Base-by-base conservation (phyloP, 345 rosid species). In the Conringia planisiliqua region DNA sequence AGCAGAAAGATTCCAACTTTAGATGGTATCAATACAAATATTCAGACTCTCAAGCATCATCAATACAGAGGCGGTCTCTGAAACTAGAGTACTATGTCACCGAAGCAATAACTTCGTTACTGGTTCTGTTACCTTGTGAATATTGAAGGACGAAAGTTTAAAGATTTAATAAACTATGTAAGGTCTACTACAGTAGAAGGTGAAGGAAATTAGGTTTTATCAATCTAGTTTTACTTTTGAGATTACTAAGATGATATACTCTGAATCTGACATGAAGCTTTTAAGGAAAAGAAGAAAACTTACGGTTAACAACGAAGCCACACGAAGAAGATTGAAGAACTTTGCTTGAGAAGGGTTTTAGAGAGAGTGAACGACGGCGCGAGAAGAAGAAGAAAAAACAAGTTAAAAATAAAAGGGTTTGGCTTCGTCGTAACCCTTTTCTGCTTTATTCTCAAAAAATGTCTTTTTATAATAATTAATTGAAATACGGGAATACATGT, bases 321-420 rank as follows among this genome's bases (percentile, higher is more conserved):
- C n/a, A 61, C 22, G 73, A 14, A 65, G 47, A 73, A 64, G 64
- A 73, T 32, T 66, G 79, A 52, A 32, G 50, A 76, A 51, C 50
- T 18, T 56, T 35, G 62, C 20, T 67, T 47, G 20, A 39, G 62
- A 40, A 2, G 57, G 30, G 20, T 51, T 68, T 68, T 7, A 20
- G 78, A 62, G 42, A 48, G 10, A 14, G 33, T 58, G 46, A 47
- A 75, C 60, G 73, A 42, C 68, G 78, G 73, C 73, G 52, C 6
- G 33, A 30, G 74, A 20, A 14, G 73, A 57, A 10, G 70, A 57
- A 5, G 52, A 59, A 74, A 46, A 32, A n/a, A 22, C 35, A 50
- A 68, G 62, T 50, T 48, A 9, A 8, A 67, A 65, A 22, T 3
- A 32, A 44, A 43, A 44, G 65, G 72, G 46, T 64, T 55, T 2